Evolutionary conservation across 108 stramenopile genomes (phyloP).

Genomic region (Cyclotella distinguenda): DNA sequence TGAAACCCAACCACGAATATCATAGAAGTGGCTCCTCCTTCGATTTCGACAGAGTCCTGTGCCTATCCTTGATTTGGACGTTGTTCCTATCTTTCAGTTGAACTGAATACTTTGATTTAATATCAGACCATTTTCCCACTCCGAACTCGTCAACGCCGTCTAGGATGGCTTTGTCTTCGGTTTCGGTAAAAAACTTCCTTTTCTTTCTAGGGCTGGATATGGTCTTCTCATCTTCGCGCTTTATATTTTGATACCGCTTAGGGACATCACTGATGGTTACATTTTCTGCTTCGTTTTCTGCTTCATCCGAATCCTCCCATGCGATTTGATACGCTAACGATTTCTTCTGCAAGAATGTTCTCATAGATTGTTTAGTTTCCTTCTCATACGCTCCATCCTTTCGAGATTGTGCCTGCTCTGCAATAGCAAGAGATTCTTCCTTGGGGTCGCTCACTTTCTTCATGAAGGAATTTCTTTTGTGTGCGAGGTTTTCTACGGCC

Average conservation of each 20-base stretch:
- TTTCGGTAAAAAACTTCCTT: conserved; percentile 54
- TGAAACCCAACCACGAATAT: not conserved
- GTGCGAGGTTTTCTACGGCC: conserved; percentile 17
- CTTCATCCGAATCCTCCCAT: conserved; percentile 11
- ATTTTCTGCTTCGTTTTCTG: not conserved
- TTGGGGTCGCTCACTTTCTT: conserved; percentile 43
- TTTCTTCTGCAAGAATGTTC: conserved; percentile 14
- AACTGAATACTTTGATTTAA: conserved; percentile 55
- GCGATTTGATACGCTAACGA: conserved; percentile 11
- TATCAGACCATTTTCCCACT: conserved; percentile 58
- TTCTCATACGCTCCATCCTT: not conserved
- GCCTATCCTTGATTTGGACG: conserved; percentile 77
- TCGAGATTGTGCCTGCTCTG: not conserved
- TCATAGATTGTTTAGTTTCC: not conserved
- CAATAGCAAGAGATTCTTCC: no score
- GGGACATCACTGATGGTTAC: conserved; percentile 20
- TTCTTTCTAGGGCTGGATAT: conserved; percentile 25
- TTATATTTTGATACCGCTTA: conserved; percentile 9
- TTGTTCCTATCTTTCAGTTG: conserved; percentile 53
- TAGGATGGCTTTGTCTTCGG: conserved; percentile 59
- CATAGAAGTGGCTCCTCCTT: not conserved
- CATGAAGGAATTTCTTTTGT: conserved; percentile 12
- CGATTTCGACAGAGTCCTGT: conserved; percentile 54
- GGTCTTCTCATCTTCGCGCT: no score
- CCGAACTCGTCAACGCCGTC: conserved; percentile 57